Conservation (phyloP, 2,329 filamentous ascomycete genomes). For the Colletotrichum salicis region DNA sequence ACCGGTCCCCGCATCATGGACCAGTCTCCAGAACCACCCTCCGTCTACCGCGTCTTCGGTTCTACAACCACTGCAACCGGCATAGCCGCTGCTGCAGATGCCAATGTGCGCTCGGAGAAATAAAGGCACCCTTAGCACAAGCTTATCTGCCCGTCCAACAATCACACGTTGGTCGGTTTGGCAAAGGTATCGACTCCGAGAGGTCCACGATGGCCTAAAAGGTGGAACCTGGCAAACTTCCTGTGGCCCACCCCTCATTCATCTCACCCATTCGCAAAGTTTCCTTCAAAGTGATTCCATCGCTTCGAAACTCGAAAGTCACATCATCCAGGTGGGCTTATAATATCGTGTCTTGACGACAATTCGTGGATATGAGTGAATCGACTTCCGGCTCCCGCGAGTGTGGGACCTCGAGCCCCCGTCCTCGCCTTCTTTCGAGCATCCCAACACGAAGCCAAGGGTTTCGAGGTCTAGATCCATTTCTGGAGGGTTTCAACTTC, state of each 20-base stretch:
- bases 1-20: conserved; percentile 7
- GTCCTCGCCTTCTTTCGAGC: conserved; percentile 11
- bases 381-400: conserved; percentile 8
- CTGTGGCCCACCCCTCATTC: neutral
- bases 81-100: conserved; percentile 30
- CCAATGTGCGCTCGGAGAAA: conserved; percentile 29
- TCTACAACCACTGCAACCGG: conserved; percentile 12
- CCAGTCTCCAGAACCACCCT: neutral
- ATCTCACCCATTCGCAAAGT: conserved; percentile 9
- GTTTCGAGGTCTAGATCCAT: neutral
- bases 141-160: conserved; percentile 25
- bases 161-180: conserved; percentile 21
- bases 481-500: conserved; percentile 2
- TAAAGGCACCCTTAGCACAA: neutral
- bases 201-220: conserved; percentile 11
- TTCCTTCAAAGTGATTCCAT: conserved; percentile 11
- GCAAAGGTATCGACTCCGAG: conserved; percentile 30
- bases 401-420: conserved; percentile 4
- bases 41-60: conserved; percentile 6
- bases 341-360: neutral
- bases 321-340: conserved; percentile 1
- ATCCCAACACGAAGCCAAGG: conserved; percentile 1
- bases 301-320: neutral
- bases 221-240: conserved; percentile 18
- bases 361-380: conserved; percentile 26